phyloP scores from a whole-genome alignment of 495 filamentous ascomycete species.

The Aspergillus olivimuriae region DNA sequence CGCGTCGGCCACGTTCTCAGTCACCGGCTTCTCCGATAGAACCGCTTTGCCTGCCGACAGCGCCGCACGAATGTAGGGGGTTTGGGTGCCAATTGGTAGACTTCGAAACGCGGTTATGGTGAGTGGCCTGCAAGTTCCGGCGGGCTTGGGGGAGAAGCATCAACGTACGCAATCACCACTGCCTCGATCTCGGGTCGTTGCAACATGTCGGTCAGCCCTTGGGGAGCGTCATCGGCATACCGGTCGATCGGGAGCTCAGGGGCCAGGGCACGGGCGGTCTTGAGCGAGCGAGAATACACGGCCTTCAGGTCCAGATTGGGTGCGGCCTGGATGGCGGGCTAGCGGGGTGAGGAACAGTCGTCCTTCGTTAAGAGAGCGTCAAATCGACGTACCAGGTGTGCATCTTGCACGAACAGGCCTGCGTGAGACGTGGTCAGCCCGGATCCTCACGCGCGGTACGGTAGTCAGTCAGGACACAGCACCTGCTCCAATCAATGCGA shows the following conservation, averaged over 20 bases:
- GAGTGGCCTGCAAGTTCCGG: not conserved
- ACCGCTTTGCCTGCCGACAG: constrained; percentile 64
- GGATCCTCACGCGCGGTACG: too few relatives aligned
- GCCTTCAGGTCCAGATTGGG: constrained; percentile 37
- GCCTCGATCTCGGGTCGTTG: constrained; percentile 51
- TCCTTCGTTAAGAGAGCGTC: too few relatives aligned
- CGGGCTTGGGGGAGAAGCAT: too few relatives aligned
- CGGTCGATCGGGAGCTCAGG: constrained; percentile 27
- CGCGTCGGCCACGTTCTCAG: constrained; percentile 49
- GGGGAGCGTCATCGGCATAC: constrained; percentile 48
- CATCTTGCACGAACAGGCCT: constrained; percentile 2
- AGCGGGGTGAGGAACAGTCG: not conserved
- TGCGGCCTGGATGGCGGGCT: constrained; percentile 38
- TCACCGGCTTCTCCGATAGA: constrained; percentile 66
- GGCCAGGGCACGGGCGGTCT: constrained; percentile 26
- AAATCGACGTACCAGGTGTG: not conserved
- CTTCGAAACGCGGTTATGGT: not conserved
- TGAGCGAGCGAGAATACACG: constrained; percentile 43
- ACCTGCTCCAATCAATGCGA: constrained; percentile 3
- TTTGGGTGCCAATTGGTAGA: constrained; percentile 12
- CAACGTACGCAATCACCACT: constrained; percentile 52
- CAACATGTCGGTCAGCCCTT: constrained; percentile 50
- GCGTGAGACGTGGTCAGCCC: not conserved
- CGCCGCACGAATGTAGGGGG: constrained; percentile 18
- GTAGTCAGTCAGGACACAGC: too few relatives aligned